Percentiles rank a stretch among this genome's conserved stretches.
Evolutionary conservation across 176 grass and related monocot genomes (phyloP).

Genomic region (Carex pumila): DNA sequence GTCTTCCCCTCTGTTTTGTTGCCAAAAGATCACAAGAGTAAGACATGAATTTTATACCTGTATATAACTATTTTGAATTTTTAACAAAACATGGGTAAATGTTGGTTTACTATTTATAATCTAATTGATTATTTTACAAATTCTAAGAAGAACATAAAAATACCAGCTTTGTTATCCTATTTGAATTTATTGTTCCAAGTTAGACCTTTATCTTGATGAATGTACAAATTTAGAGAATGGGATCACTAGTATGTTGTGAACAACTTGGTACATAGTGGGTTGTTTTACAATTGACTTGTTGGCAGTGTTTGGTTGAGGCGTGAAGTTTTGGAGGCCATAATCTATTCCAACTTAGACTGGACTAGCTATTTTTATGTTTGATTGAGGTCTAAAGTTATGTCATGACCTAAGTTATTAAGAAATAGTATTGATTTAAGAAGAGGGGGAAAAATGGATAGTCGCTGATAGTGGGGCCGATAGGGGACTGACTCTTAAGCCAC

Average conservation of each 20-base stretch:
- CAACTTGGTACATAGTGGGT: not conserved
- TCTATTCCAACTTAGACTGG: too few species aligned
- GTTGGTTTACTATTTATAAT: not conserved
- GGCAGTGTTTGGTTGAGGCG: too few species aligned
- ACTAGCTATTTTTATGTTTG: too few species aligned
- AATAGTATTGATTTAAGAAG: too few species aligned
- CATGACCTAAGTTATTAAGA: too few species aligned
- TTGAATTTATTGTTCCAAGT: not conserved
- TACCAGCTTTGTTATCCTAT: not conserved
- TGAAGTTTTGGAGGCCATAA: too few species aligned
- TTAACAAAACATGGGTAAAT: too few species aligned
- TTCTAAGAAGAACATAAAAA: not conserved
- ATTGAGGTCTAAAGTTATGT: too few species aligned
- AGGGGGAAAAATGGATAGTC: too few species aligned
- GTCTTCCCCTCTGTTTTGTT: conserved; percentile 48
- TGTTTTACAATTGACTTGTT: not conserved
- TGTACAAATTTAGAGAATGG: not conserved
- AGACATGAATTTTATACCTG: not conserved
- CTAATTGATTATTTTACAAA: not conserved
- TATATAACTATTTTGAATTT: too few species aligned
- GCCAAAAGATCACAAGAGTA: conserved; percentile 38
- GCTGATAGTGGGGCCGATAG: too few species aligned
- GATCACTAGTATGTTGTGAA: not conserved
- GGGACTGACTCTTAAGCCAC: too few species aligned
- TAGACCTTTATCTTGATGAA: not conserved